A percentile compares a stretch with the other conserved stretches of the same genome.
These are phyloP conservation scores for Talaromyces liani DNA, from an alignment of 495 filamentous ascomycete species.

Conservation along the genomic window DNA sequence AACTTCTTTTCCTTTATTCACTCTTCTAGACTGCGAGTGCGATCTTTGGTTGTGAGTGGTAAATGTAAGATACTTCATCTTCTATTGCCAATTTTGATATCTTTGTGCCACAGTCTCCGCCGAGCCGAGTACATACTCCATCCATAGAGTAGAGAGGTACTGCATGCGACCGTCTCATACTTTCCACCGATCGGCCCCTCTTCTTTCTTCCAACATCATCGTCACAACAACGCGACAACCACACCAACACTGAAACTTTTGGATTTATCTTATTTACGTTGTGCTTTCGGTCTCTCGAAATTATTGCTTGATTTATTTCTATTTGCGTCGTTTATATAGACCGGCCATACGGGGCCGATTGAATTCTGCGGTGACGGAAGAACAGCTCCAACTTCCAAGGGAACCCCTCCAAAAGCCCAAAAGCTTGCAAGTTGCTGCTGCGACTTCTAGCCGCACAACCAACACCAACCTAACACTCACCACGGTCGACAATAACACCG, in stretches of 20 bases:
- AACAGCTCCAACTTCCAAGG: background rate
- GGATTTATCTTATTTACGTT: background rate
- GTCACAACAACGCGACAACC: background rate
- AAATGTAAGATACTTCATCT: background rate
- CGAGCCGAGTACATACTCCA: background rate
- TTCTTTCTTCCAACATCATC: background rate
- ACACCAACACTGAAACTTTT: background rate
- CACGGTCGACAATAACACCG: background rate
- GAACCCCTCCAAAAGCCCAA: conserved; percentile 5
- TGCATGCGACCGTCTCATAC: background rate
- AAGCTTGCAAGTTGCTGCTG: background rate
- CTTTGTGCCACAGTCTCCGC: background rate
- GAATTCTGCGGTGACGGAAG: background rate
- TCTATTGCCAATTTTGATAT: background rate
- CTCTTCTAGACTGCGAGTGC: background rate
- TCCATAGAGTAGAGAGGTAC: background rate
- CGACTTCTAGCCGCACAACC: background rate
- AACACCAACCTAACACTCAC: background rate
- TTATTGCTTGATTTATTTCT: background rate
- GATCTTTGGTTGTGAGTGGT: background rate
- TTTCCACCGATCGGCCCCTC: background rate
- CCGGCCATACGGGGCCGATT: background rate
- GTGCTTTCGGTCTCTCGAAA: background rate
- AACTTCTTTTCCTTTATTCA: background rate
- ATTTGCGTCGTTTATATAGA: background rate